Evolutionary conservation across 495 filamentous ascomycete species (phyloP), one percentile per base, ranked within the genome.

Genomic region (Lasiosphaeria hispida): DNA sequence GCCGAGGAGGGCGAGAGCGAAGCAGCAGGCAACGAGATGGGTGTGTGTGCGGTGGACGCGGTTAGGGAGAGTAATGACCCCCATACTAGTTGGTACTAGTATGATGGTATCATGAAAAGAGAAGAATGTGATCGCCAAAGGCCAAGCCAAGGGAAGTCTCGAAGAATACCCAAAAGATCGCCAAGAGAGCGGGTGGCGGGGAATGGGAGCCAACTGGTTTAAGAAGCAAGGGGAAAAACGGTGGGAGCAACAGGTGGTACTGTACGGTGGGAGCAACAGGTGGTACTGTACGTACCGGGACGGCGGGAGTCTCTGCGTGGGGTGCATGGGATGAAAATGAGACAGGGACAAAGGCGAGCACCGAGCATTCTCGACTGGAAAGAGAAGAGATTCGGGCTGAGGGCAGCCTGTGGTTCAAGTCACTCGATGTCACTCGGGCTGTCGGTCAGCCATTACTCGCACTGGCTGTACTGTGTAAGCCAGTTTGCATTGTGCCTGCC

Each of bases 11-110:
- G 48, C 17, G 48, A 65, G 42, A 36, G 15, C 33, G 18, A 64
- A 1, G 17, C 38, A 19, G 11, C 23, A 45, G 13, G 58, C 33
- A 19, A 63, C 35, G 43, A 63, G n/a, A 30, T 44, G 13, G 1
- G 50, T 62, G 38, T 55, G 66, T 8, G 56, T 42, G 49, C 63
- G 55, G 15, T 51, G 45, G 15, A 48, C 53, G 11, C 63, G 63
- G 42, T 41, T 49, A 6, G 59, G 58, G 10, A 38, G 10, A n/a
- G 39, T 23, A 37, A 58, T 43, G 14, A 47, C 48, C 23, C 57
- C 57, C 61, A 63, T 62, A 35, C 36, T 61, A 53, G 48, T 42
- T 53, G 45, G 4, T 48, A 55, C 58, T 58, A 54, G 48, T 33
- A 17, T 8, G 19, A 13, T 4, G 33, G 36, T 7, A 35, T 6